Percentiles rank a stretch among this genome's conserved stretches.
Evolutionary conservation across 371 early-diverging fungal species (phyloP).

Genomic region (Mortierella sp.): DNA sequence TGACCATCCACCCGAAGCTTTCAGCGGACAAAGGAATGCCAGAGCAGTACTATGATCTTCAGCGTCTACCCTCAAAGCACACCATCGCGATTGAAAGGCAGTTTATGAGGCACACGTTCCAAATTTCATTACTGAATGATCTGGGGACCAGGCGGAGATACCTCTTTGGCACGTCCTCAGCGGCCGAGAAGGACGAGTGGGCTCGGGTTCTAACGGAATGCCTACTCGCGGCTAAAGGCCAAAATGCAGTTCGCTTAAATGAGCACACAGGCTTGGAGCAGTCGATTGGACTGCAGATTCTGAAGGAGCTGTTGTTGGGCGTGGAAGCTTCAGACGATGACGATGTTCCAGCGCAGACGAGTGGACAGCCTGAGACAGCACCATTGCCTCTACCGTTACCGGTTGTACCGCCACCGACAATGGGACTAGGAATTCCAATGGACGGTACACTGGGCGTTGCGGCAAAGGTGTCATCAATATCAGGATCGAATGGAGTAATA

Average conservation of each 20-base stretch:
- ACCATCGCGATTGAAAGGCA: constrained; percentile 74
- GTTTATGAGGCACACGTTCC: constrained; percentile 78
- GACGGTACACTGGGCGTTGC: constrained; percentile 6
- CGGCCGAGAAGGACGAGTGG: constrained; percentile 63
- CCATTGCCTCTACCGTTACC: constrained; percentile 8
- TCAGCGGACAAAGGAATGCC: constrained; percentile 54
- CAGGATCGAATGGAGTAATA: constrained; percentile 1
- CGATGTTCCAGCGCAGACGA: constrained; percentile 32
- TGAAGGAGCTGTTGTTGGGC: constrained; percentile 64
- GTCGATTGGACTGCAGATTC: constrained; percentile 65
- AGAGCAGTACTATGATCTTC: constrained; percentile 67
- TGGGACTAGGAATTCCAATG: constrained; percentile 35
- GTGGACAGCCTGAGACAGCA: constrained; percentile 12
- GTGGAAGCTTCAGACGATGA: constrained; percentile 62
- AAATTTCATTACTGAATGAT: constrained; percentile 65
- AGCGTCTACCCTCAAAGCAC: constrained; percentile 66
- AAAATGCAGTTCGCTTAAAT: constrained; percentile 46
- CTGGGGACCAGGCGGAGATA: constrained; percentile 63
- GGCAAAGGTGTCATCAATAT: background rate
- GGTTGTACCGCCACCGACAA: constrained; percentile 12
- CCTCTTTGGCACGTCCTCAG: constrained; percentile 67
- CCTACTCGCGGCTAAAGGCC: constrained; percentile 38
- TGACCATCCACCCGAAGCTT: constrained; percentile 66
- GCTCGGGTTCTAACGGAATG: constrained; percentile 33
- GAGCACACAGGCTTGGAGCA: constrained; percentile 52